Base-by-base conservation (phyloP, 1,284 basidiomycete species). In the Rhodofomes roseus region DNA sequence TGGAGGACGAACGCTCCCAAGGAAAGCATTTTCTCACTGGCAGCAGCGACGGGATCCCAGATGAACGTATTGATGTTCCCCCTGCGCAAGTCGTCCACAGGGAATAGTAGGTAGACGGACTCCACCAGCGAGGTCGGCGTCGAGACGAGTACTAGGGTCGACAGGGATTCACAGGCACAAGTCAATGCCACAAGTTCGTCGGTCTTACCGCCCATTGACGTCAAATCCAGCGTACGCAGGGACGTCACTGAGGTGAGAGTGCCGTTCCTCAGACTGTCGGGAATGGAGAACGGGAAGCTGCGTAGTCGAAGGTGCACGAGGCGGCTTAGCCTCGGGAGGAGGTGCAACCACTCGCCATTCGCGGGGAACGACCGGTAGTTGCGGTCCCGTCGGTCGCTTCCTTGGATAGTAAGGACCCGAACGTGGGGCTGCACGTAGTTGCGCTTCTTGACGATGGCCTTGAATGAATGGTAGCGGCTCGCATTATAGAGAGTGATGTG, bases 401-500 rank as follows among this genome's bases (percentile, higher is more conserved):
- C 31, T 4, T 11, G 11, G 31, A 34, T 34, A 34, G 31, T 5
- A 11, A 34, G 31, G 5, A 34, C 31, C 31, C 41, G 41, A 20
- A 43, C 43, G 43, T 44, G 4, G 6, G 6, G 6, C 43, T 20
- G 7, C 22, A 44, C 20, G 23, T 44, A 20, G 43, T 44, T 44
- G 43, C 20, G 20, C 43, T 12, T 11, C 4, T 22, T 8, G 20
- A 44, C 20, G 23, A 44, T 20, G 3, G 5, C 12, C 7, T 44
- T 44, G 43, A 44, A 44, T 12, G 43, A 23, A 4, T 23, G 11
- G 20, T 25, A 44, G 22, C 43, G 20, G 22, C 8, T 25, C 14
- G 55, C 29, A 37, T 53, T 58, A 12, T 29, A 52, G 23, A 63
- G 54, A 9, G 25, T 27, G 44, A 63, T 37, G 14, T 41, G 7